Base-by-base conservation (phyloP, 352 stramenopile genomes). In the Ophiocytium majus region DNA sequence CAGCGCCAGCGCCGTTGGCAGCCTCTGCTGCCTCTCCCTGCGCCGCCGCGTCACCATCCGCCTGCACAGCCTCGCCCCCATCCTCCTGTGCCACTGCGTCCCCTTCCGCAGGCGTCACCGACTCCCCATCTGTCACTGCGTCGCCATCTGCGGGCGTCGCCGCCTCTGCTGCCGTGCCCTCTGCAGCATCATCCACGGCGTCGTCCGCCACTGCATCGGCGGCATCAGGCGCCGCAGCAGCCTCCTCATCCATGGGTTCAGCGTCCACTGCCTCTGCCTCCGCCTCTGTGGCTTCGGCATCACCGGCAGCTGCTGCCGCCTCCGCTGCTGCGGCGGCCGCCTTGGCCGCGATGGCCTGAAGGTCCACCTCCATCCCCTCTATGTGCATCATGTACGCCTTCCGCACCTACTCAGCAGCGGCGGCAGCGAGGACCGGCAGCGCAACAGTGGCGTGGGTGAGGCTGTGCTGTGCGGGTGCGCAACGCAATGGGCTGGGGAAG, bases 311-410 rank as follows among this genome's bases (percentile, higher is more conserved):
- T 28, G 76, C 76, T n/a, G 79, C 76, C 32, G 76, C 64, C 1
- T 63, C 79, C 36, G 34, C 0, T 50, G 43, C 10, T 17, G 79
- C 14, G 19, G 37, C 33, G 31, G 36, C 75, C 19, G 35, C 50
- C 1, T 10, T 19, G 28, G 0, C 28, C 32, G 80, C 79, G 74
- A 64, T 50, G n/a, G 50, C 63, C 57, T 83, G 36, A 0, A 76
- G 50, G 10, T 83, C 79, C 37, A 81, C 36, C 50, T 83, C 78
- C 9, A 71, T n/a, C 9, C 84, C 79, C 64, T 87, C 84, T 19
- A 81, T 34, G 31, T 36, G 57, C 36, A 87, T 78, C 31, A 87
- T 57, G 82, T 87, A 87, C n/a, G 37, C 33, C 36, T 82, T 87
- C 37, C 86, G 86, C 0, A 87, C 74, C 84, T 87, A 50, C n/a